These are phyloP conservation scores for Corniculantispora saksenae DNA, from an alignment of 2,329 filamentous ascomycete species.

Conservation along the genomic window DNA sequence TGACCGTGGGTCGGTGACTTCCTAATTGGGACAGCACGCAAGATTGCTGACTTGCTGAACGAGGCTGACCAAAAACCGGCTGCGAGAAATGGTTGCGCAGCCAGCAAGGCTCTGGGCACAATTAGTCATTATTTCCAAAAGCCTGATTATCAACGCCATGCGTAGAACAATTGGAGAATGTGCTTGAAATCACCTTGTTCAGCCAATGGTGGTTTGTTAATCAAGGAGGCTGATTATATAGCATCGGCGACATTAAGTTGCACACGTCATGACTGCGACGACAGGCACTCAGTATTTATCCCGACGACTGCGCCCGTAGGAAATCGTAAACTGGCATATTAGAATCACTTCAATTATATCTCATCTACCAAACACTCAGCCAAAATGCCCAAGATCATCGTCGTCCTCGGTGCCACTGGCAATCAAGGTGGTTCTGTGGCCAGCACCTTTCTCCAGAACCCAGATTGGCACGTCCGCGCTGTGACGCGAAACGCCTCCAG, in stretches of 20 bases:
- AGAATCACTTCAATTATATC: not conserved
- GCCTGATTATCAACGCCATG: not conserved
- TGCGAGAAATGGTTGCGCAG: not conserved
- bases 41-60: not conserved
- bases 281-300: not conserved
- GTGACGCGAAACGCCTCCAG: conserved; percentile 27
- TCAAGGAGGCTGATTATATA: not conserved
- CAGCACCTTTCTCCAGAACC: conserved; percentile 37
- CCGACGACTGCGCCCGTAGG: not conserved
- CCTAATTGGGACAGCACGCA: not conserved
- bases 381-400: conserved; percentile 19
- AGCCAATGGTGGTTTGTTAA: not conserved
- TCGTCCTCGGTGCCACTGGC: conserved; percentile 39
- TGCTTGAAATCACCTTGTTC: not conserved
- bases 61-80: not conserved
- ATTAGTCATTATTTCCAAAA: not conserved
- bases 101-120: not conserved
- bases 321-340: not conserved
- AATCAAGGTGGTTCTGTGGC: conserved; percentile 42
- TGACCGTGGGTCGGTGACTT: not conserved
- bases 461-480: conserved; percentile 31
- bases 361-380: not conserved
- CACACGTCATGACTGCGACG: not conserved
- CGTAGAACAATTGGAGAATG: not conserved
- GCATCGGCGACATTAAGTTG: not conserved